A percentile compares a stretch with the other conserved stretches of the same genome.
Conservation (phyloP, 371 early-diverging fungal species). For the Caulochytrium protostelioides region DNA sequence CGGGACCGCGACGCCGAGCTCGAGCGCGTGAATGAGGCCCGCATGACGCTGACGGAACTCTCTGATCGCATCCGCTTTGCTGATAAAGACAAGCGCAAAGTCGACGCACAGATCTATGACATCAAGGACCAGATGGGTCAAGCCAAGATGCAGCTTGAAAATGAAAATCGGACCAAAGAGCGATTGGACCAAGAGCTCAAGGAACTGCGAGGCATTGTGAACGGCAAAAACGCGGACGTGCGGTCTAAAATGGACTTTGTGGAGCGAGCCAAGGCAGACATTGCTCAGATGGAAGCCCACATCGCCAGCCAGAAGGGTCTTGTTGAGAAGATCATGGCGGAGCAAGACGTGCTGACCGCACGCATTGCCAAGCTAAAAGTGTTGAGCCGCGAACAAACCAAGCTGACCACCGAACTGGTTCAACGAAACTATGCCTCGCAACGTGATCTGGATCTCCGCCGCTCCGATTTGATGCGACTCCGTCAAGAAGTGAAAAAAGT, state of each 20-base stretch:
- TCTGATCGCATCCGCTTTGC: conserved; percentile 16
- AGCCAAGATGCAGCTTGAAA: conserved; percentile 26
- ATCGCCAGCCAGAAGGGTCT: conserved; percentile 20
- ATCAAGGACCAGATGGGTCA: conserved; percentile 22
- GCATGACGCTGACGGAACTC: conserved; percentile 15
- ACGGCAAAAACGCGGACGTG: conserved; percentile 27
- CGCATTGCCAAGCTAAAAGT: conserved; percentile 21
- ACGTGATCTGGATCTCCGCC: conserved; percentile 13
- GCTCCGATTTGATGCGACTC: conserved; percentile 14
- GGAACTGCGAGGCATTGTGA: conserved; percentile 23
- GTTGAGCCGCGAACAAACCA: conserved; percentile 25
- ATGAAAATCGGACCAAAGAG: conserved; percentile 24
- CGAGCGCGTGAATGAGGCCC: conserved; percentile 18
- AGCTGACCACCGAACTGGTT: conserved; percentile 13
- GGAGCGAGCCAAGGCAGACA: conserved; percentile 19
- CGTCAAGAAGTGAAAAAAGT: conserved; percentile 20
- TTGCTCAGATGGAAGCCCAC: conserved; percentile 20
- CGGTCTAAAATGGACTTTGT: conserved; percentile 23
- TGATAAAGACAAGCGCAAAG: conserved; percentile 18
- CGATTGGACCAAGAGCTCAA: conserved; percentile 24
- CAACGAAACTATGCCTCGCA: conserved; percentile 14
- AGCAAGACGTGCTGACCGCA: conserved; percentile 16
- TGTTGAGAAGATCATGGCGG: conserved; percentile 22
- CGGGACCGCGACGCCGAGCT: conserved; percentile 24
- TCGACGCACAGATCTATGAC: conserved; percentile 23